Evolutionary conservation across 2,329 filamentous ascomycete genomes (phyloP).

Genomic region (Lasiodiplodia sp.): DNA sequence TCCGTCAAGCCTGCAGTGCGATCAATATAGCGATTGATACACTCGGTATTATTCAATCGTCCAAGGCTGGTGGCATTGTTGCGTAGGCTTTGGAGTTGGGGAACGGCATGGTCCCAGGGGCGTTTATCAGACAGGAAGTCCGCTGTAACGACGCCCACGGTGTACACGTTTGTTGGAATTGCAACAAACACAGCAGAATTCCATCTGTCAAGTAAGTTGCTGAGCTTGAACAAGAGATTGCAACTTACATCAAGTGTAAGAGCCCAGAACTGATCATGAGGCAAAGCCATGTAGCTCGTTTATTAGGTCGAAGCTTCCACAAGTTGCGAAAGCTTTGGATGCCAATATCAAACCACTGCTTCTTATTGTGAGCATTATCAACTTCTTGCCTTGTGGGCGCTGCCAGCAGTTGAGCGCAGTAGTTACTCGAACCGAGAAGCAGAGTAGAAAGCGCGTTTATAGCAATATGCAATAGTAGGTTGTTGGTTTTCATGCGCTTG

Average conservation of each 20-base stretch:
- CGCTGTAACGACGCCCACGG: not conserved
- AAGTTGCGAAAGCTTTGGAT: constrained; percentile 52
- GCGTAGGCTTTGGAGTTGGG: not conserved
- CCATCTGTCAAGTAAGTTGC: not conserved
- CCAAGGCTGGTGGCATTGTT: not conserved
- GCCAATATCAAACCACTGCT: constrained; percentile 55
- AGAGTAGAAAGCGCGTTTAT: constrained; percentile 22
- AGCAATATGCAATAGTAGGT: constrained; percentile 48
- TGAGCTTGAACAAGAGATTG: too few relatives aligned
- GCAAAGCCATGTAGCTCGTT: not conserved
- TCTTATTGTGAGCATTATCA: not conserved
- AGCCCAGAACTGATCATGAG: constrained; percentile 1
- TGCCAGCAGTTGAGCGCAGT: not conserved
- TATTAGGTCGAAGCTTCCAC: not conserved
- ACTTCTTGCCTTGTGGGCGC: constrained; percentile 11
- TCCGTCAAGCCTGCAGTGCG: not conserved
- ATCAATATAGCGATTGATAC: not conserved
- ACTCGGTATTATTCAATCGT: not conserved
- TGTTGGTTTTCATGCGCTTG: not conserved
- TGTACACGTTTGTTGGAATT: not conserved
- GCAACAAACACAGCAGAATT: constrained; percentile 10
- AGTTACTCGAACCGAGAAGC: constrained; percentile 1
- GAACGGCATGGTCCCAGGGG: not conserved
- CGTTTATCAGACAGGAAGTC: not conserved
- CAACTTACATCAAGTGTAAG: constrained; percentile 17